These are phyloP conservation scores for Daldinia vernicosa DNA, from an alignment of 495 filamentous ascomycete species.

Conservation along the genomic window DNA sequence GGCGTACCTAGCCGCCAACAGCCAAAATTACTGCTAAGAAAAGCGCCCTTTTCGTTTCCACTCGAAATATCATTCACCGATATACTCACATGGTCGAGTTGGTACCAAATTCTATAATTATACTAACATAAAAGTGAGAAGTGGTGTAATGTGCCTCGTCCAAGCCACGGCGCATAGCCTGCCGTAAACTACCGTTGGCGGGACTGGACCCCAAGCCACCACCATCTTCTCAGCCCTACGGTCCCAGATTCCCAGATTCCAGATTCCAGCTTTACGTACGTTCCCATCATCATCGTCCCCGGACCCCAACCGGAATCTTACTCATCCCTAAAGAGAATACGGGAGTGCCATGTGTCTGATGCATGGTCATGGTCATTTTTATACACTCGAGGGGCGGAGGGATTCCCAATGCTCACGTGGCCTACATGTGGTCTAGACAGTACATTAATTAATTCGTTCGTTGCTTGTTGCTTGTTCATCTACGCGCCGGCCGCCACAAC, in stretches of 20 bases:
- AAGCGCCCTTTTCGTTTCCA: conserved; percentile 4
- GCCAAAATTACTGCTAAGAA: conserved; percentile 9
- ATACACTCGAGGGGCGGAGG: neutral
- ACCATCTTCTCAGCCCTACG: conserved; percentile 29
- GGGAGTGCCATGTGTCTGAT: conserved; percentile 16
- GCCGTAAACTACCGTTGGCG: conserved; percentile 14
- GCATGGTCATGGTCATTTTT: conserved; percentile 10
- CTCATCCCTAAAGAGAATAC: neutral
- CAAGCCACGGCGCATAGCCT: conserved; percentile 12
- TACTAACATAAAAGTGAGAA: conserved; percentile 12
- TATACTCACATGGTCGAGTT: conserved; percentile 1
- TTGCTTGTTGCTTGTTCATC: neutral
- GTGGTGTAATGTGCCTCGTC: neutral
- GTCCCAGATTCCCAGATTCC: conserved; percentile 19
- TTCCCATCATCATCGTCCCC: neutral
- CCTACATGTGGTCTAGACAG: conserved; percentile 13
- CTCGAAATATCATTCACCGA: conserved; percentile 12
- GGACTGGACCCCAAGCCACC: conserved; percentile 19
- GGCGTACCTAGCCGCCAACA: conserved; percentile 3
- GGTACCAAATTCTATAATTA: conserved; percentile 28
- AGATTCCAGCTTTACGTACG: conserved; percentile 7
- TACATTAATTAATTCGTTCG: neutral
- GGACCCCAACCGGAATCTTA: conserved; percentile 3
- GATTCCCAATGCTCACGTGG: conserved; percentile 28
- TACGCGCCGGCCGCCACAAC: conserved; percentile 31